Evolutionary conservation across 2,329 filamentous ascomycete species (phyloP).

Genomic region (Pseudocercospora eumusae): DNA sequence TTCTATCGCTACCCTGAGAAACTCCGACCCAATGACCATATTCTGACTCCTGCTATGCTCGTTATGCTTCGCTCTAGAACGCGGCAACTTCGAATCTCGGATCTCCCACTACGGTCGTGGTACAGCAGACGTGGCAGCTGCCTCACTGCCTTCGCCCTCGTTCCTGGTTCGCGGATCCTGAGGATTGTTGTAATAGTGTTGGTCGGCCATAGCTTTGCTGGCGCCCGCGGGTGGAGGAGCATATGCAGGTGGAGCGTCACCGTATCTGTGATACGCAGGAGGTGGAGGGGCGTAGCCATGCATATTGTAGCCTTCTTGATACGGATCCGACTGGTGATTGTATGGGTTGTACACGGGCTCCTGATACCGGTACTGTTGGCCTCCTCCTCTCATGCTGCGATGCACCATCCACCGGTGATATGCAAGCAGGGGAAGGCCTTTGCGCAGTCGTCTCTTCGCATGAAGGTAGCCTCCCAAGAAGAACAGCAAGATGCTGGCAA

Average conservation of each 20-base stretch:
- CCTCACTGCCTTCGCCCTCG: constrained; percentile 25
- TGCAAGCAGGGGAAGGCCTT: constrained; percentile 63
- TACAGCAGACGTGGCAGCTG: constrained; percentile 17
- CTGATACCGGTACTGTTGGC: constrained; percentile 16
- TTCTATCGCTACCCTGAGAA: constrained; percentile 14
- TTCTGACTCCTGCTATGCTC: constrained; percentile 13
- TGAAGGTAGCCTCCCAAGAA: constrained; percentile 70
- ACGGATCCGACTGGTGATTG: constrained; percentile 26
- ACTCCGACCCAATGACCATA: constrained; percentile 14
- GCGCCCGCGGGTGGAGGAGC: constrained; percentile 38
- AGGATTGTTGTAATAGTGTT: constrained; percentile 28
- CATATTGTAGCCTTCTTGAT: constrained; percentile 30
- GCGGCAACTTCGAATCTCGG: constrained; percentile 3
- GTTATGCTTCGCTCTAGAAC: constrained; percentile 9
- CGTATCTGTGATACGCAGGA: constrained; percentile 39
- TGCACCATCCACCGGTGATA: constrained; percentile 62
- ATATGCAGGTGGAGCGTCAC: constrained; percentile 40
- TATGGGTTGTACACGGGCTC: constrained; percentile 23
- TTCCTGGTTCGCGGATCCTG: constrained; percentile 19
- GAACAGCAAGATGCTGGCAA: constrained; percentile 61
- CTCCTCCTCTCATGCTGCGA: constrained; percentile 21
- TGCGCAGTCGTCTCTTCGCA: constrained; percentile 65
- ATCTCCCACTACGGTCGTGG: constrained; percentile 14
- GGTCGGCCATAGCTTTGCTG: constrained; percentile 40
- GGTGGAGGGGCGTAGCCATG: constrained; percentile 38